Evolutionary conservation across 192 early-diverging fungal genomes (phyloP), one percentile per base, ranked within the genome.

Genomic region (Backusella australiensis): DNA sequence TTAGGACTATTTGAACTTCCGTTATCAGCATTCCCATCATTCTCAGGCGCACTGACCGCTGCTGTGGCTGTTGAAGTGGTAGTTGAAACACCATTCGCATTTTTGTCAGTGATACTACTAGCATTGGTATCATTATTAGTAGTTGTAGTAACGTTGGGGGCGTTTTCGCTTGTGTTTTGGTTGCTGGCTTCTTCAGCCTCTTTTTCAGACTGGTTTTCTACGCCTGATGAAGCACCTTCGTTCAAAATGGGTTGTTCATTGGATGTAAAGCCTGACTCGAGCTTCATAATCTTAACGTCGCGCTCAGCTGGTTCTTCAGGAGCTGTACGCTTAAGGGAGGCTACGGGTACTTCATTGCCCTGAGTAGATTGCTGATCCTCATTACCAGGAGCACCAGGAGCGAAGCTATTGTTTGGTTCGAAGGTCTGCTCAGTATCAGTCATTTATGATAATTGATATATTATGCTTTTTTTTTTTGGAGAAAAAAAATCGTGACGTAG

Each of bases 321-420:
- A 29, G 56, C 56, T 29, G 26, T n/a, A 29, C 56, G 56, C 23
- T 63, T 63, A 29, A 63, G 56, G 4, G 11, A 29, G 21, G 8
- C 29, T 63, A 23, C 4, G 12, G 56, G 9, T 12, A 14, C 56
- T 29, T 14, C 26, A n/a, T 26, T 29, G 26, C 29, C 56, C 12
- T 63, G 56, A 26, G 23, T 63, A 49, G 46, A 49, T 63, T 23
- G n/a, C 21, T 53, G 56, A 12, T 23, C 26, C 56, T 63, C 56
- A 63, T 63, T 63, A 63, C 56, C 56, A 63, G 56, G 29, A n/a
- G 42, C 15, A 44, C 53, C 53, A 56, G 53, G n/a, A 56, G 56
- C 9, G 21, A 63, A 63, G 56, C 7, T 12, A 29, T 63, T 23
- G 56, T 63, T 63, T 63, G 56, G 26, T 26, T 63, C 56, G 23